phyloP scores from a whole-genome alignment of 257 asterid species.

The Anisodus tanguticus region DNA sequence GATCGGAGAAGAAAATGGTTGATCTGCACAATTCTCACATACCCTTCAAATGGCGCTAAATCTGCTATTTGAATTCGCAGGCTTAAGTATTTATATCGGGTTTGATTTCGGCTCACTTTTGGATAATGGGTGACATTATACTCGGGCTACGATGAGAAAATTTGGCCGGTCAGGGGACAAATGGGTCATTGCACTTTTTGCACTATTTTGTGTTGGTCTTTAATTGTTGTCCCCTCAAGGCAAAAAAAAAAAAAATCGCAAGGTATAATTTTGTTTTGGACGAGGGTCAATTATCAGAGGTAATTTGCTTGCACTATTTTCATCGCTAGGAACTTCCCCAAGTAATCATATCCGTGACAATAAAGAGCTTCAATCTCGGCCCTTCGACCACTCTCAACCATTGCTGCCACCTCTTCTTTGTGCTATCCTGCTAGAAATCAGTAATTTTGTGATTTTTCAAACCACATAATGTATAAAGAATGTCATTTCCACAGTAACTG shows the following conservation, averaged over 20 bases:
- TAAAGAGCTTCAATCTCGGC: conserved; percentile 96
- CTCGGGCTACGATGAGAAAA: too few species aligned
- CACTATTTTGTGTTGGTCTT: too few species aligned
- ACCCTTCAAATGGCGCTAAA: not conserved
- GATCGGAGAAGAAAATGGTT: conserved; percentile 83
- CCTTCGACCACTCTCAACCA: conserved; percentile 69
- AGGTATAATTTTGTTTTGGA: too few species aligned
- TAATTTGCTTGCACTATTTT: conserved; percentile 75
- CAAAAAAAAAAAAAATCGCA: too few species aligned
- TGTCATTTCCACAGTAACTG: not conserved
- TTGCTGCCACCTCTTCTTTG: conserved; percentile 72
- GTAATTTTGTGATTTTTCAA: too few species aligned
- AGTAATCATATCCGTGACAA: conserved; percentile 76
- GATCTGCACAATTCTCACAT: conserved; percentile 75
- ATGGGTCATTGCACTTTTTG: too few species aligned
- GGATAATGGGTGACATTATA: too few species aligned
- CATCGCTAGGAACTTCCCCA: conserved; percentile 66
- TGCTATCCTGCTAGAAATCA: conserved; percentile 54
- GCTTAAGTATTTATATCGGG: not conserved
- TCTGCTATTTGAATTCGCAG: not conserved
- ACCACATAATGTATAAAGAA: not conserved
- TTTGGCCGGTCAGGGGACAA: too few species aligned
- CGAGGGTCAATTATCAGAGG: conserved; percentile 27
- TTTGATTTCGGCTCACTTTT: too few species aligned
- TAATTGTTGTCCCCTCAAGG: too few species aligned